A percentile compares a stretch with the other conserved stretches of the same genome.
Conservation (phyloP, 2,329 filamentous ascomycete genomes). For the Penicillium oxalicum region DNA sequence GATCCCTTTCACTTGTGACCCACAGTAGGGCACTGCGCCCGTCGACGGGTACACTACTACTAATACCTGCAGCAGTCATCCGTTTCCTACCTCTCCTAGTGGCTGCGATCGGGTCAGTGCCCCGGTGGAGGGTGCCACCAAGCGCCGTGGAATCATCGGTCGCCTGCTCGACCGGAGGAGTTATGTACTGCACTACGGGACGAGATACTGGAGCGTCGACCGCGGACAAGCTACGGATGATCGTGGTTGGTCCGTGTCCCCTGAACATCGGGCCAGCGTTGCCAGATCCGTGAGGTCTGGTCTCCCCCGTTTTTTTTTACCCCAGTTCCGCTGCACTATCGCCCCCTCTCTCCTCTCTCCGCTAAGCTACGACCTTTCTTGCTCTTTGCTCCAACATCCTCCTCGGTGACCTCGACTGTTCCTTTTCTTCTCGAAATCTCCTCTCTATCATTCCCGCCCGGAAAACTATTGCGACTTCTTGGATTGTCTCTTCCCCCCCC, state of each 20-base stretch:
- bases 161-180: background rate
- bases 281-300: slow-evolving; percentile 17
- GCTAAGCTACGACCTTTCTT: slow-evolving; percentile 2
- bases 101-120: background rate
- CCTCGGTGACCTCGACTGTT: too few relatives aligned
- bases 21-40: too few relatives aligned
- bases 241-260: slow-evolving; percentile 19
- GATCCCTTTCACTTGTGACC: background rate
- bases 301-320: slow-evolving; percentile 2
- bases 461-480: background rate
- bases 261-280: slow-evolving; percentile 22
- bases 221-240: too few relatives aligned
- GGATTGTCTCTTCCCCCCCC: slow-evolving; percentile 6
- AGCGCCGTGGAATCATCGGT: slow-evolving; percentile 2
- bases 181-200: too few relatives aligned
- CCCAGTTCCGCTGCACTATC: slow-evolving; percentile 3
- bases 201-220: too few relatives aligned
- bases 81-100: background rate
- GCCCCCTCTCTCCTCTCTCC: slow-evolving; percentile 7
- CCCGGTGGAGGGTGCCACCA: background rate
- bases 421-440: too few relatives aligned
- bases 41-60: too few relatives aligned
- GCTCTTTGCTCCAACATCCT: slow-evolving; percentile 2
- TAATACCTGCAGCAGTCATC: background rate
- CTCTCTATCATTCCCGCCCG: too few relatives aligned